Conservation (phyloP, 2,329 filamentous ascomycete species). For the Helicocarpus griseus region DNA sequence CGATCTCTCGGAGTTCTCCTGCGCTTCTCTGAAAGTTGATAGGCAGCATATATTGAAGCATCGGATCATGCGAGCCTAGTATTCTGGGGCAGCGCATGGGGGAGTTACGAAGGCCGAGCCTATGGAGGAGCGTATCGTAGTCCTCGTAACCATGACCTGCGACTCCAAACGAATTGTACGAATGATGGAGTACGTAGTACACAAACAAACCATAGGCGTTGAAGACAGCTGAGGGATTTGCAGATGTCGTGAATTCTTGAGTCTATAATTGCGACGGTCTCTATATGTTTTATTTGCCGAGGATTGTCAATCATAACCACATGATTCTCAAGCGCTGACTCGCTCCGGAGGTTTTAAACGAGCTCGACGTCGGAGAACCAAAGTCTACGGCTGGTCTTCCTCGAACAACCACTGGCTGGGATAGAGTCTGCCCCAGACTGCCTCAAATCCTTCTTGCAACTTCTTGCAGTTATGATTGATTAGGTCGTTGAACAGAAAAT, state of each 20-base stretch:
- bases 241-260: not conserved
- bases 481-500: not conserved
- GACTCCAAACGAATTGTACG: not conserved
- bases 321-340: not conserved
- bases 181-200: not conserved
- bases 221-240: not conserved
- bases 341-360: not conserved
- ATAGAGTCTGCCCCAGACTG: not conserved
- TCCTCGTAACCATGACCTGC: not conserved
- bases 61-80: not conserved
- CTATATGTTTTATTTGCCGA: not conserved
- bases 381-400: not conserved
- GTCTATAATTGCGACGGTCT: not conserved
- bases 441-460: not conserved
- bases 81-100: not conserved
- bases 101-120: not conserved
- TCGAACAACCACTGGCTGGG: not conserved
- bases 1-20: not conserved
- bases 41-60: not conserved
- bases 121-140: not conserved
- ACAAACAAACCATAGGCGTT: not conserved
- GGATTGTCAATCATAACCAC: not conserved
- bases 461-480: slow-evolving; percentile 3
- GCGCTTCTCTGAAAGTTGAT: not conserved
- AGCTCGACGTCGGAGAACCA: not conserved